A percentile compares a stretch with the other conserved stretches of the same genome.
Conservation (phyloP, 2,329 filamentous ascomycete species). For the Colletotrichum scovillei region DNA sequence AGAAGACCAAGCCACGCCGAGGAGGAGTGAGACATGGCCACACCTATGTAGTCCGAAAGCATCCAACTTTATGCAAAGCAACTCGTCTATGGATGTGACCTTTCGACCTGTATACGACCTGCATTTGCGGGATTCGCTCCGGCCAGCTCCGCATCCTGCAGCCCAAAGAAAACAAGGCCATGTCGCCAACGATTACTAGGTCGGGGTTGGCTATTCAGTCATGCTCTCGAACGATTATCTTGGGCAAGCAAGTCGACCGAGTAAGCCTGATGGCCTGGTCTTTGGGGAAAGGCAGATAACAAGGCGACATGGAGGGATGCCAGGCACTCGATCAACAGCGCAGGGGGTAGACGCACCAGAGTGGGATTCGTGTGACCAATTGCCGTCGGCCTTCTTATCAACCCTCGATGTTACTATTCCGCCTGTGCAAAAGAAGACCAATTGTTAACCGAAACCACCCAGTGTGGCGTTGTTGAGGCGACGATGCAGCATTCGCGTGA, state of each 20-base stretch:
- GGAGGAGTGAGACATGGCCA: constrained; percentile 14
- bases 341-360: constrained; percentile 20
- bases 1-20: not conserved
- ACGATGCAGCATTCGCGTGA: not conserved
- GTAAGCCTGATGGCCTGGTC: not conserved
- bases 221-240: not conserved
- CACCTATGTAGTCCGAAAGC: constrained; percentile 29
- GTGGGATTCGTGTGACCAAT: constrained; percentile 23
- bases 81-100: constrained; percentile 2
- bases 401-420: not conserved
- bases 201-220: too few relatives aligned
- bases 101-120: not conserved
- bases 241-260: not conserved
- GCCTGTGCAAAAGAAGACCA: not conserved
- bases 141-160: not conserved
- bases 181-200: not conserved
- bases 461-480: not conserved
- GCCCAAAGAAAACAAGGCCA: not conserved
- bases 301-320: constrained; percentile 9
- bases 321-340: not conserved
- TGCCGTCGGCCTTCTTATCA: constrained; percentile 24
- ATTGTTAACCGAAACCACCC: not conserved
- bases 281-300: constrained; percentile 3
- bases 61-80: constrained; percentile 2
- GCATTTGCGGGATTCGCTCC: not conserved